Conservation (phyloP, 441 rosid species). For the Kokia cookei region DNA sequence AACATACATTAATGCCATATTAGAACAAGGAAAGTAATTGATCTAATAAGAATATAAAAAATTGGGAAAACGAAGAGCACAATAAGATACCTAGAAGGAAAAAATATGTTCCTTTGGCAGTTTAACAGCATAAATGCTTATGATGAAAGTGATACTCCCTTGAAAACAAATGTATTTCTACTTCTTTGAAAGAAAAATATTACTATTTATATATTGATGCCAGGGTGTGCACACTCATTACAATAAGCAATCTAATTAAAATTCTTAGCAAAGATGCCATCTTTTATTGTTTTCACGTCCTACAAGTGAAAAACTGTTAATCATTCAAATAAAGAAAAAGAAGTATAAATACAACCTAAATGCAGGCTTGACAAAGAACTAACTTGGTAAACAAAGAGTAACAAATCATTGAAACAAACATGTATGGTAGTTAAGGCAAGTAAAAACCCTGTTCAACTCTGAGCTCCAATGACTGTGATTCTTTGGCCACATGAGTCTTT, state of each 20-base stretch:
- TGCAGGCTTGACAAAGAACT: not conserved
- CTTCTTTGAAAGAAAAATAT: not conserved
- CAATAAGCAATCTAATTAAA: not conserved
- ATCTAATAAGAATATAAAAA: not conserved
- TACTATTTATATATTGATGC: not conserved
- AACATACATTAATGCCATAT: not conserved
- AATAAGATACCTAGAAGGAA: not conserved
- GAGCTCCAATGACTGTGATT: constrained; percentile 52
- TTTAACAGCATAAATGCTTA: not conserved
- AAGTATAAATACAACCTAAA: not conserved
- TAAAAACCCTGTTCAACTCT: constrained; percentile 53
- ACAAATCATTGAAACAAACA: not conserved
- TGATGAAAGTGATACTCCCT: not conserved
- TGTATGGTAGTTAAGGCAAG: not conserved
- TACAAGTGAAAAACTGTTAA: not conserved
- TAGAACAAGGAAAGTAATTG: not conserved
- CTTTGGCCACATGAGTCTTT: constrained; percentile 37
- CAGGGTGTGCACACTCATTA: not conserved
- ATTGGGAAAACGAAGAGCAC: not conserved
- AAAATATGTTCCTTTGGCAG: not conserved
- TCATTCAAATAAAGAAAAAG: not conserved
- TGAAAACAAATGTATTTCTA: not conserved
- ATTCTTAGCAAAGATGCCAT: not conserved
- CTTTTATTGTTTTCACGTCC: not conserved
- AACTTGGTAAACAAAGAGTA: not conserved